Evolutionary conservation across 768 basidiomycete species (phyloP).

Genomic region (Asterophora lycoperdoides): DNA sequence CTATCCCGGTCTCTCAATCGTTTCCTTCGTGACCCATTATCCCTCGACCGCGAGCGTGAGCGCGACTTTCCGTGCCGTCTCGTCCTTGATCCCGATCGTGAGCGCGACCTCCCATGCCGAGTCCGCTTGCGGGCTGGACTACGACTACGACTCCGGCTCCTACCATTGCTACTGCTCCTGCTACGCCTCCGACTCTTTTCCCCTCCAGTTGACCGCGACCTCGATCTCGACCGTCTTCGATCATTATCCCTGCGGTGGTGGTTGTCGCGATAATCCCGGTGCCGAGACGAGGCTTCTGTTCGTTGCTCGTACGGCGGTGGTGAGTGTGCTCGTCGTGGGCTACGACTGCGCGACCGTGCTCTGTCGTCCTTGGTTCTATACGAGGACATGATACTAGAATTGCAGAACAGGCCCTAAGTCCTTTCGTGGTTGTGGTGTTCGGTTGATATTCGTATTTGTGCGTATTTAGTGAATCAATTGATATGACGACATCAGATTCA

Average conservation of each 20-base stretch:
- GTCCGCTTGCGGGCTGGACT: slow-evolving; percentile 30
- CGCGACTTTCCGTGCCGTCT: slow-evolving; percentile 28
- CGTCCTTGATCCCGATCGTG: slow-evolving; percentile 31
- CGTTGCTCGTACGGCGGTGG: slow-evolving; percentile 1
- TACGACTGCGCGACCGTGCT: slow-evolving; percentile 3
- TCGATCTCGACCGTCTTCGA: not conserved
- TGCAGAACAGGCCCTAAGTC: too few relatives aligned
- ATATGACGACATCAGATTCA: not conserved
- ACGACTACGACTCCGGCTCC: slow-evolving; percentile 23
- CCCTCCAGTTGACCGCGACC: not conserved
- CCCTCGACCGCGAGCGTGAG: slow-evolving; percentile 29
- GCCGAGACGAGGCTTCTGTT: slow-evolving; percentile 6
- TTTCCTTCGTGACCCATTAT: slow-evolving; percentile 9
- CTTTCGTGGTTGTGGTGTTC: not conserved
- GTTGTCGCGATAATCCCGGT: not conserved
- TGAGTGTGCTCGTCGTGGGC: not conserved
- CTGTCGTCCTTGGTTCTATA: not conserved
- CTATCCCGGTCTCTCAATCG: slow-evolving; percentile 18
- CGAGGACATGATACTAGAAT: too few relatives aligned
- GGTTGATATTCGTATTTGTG: slow-evolving; percentile 5
- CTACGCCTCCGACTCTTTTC: slow-evolving; percentile 1
- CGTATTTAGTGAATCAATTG: slow-evolving; percentile 4
- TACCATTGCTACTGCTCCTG: slow-evolving; percentile 19
- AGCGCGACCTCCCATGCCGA: slow-evolving; percentile 22
- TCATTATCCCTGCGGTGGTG: not conserved